Conservation (phyloP, 73 alveolate genomes). For the Tetrahymena malaccensis region DNA sequence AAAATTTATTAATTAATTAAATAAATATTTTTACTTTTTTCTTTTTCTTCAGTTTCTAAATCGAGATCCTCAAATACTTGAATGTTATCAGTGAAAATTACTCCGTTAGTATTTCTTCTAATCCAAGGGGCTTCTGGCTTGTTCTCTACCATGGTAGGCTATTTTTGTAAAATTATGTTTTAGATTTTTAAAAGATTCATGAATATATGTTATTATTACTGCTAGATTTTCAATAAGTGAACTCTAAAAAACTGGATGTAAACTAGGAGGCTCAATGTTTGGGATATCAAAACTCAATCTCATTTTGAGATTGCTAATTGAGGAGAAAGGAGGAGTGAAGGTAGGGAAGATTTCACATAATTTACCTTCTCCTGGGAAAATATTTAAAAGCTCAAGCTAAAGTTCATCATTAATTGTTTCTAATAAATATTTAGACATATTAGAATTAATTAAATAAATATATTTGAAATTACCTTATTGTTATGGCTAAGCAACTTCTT, state of each 20-base stretch:
- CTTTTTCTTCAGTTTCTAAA: slow-evolving; percentile 32
- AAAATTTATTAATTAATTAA: background rate
- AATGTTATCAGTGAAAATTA: slow-evolving; percentile 44
- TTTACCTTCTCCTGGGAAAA: slow-evolving; percentile 2
- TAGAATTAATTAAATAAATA: background rate
- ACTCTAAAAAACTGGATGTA: slow-evolving; percentile 15
- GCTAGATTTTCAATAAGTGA: slow-evolving; percentile 18
- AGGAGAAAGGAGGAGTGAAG: background rate
- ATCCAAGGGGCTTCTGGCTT: slow-evolving; percentile 64
- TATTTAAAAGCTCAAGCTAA: slow-evolving; percentile 24
- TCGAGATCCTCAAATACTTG: slow-evolving; percentile 29
- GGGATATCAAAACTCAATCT: slow-evolving; percentile 41
- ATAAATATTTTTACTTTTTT: background rate
- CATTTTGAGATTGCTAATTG: background rate
- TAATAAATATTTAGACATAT: background rate
- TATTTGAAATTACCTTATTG: background rate
- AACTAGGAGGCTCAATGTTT: slow-evolving; percentile 28
- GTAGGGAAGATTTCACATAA: background rate
- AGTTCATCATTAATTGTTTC: slow-evolving; percentile 28
- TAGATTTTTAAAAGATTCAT: background rate
- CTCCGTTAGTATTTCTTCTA: slow-evolving; percentile 28
- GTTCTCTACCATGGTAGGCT: slow-evolving; percentile 35
- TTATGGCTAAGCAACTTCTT: background rate
- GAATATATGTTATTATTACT: background rate
- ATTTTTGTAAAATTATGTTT: background rate